These are phyloP conservation scores for Calonectria leucothoes DNA, from an alignment of 2,329 filamentous ascomycete genomes.

Conservation along the genomic window DNA sequence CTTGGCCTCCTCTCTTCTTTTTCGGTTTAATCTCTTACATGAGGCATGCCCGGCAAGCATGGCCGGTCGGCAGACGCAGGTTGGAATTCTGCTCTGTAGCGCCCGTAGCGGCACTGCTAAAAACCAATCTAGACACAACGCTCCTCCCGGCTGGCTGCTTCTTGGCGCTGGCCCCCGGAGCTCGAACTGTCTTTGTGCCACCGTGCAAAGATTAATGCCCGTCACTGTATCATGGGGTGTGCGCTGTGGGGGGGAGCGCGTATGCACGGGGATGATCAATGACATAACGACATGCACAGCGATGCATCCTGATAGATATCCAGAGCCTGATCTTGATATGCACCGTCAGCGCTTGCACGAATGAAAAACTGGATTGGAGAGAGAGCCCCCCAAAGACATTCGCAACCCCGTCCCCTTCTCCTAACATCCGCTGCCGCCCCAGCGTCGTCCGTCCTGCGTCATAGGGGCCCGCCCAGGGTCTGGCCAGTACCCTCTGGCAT, in stretches of 20 bases:
- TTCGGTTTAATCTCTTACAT: background rate
- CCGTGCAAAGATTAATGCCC: background rate
- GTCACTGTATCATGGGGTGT: background rate
- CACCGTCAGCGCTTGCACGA: background rate
- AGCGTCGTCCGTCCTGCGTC: background rate
- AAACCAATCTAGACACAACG: too few relatives aligned
- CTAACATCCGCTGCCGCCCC: background rate
- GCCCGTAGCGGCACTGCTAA: background rate
- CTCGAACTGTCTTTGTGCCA: background rate
- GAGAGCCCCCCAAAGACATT: background rate
- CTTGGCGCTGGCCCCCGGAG: too few relatives aligned
- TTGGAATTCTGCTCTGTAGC: background rate
- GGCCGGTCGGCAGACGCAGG: background rate
- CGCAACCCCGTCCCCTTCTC: background rate
- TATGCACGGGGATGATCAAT: background rate
- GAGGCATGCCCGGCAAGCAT: slow-evolving; percentile 1
- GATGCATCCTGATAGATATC: background rate
- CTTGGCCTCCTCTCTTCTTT: too few relatives aligned
- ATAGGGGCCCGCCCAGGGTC: background rate
- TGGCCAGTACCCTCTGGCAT: background rate
- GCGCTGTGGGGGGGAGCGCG: background rate
- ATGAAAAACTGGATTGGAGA: background rate
- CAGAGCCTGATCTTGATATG: background rate
- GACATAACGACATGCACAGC: background rate
- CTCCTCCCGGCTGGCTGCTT: too few relatives aligned